These are phyloP conservation scores for Kondoa subrosea DNA, from an alignment of 768 basidiomycete species.

Conservation along the genomic window DNA sequence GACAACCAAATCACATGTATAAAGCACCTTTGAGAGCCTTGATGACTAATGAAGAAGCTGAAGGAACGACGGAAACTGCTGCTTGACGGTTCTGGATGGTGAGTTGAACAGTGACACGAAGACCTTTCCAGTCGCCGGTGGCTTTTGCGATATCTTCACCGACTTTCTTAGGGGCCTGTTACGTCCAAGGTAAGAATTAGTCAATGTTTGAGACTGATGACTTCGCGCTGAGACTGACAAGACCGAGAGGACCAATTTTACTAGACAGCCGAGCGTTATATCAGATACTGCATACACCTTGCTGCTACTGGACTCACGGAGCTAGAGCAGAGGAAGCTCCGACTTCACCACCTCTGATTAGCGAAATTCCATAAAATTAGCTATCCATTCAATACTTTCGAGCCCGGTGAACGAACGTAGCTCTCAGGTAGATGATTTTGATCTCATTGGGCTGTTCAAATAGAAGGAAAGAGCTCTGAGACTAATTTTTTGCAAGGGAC, in stretches of 20 bases:
- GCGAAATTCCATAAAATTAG: background rate
- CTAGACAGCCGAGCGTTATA: too few species aligned
- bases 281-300: too few species aligned
- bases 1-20: background rate
- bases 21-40: constrained; percentile 81
- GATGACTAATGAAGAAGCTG: constrained; percentile 93
- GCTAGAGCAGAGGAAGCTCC: constrained; percentile 96
- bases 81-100: constrained; percentile 99
- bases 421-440: constrained; percentile 37
- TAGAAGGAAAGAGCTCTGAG: constrained; percentile 1
- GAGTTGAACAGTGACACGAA: constrained; percentile 94
- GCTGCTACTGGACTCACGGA: too few species aligned
- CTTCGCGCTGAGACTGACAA: constrained; percentile 45
- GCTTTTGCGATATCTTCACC: constrained; percentile 99
- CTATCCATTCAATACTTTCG: background rate
- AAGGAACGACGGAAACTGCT: constrained; percentile 84
- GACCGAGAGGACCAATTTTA: constrained; percentile 99
- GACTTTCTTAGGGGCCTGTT: constrained; percentile 99
- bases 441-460: constrained; percentile 56
- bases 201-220: too few species aligned
- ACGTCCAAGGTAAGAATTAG: too few species aligned
- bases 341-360: constrained; percentile 86
- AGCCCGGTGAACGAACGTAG: background rate
- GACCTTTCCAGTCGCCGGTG: constrained; percentile 95
- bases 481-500: background rate